phyloP scores from a whole-genome alignment of 257 asterid genomes.

The Verbascum thapsus region DNA sequence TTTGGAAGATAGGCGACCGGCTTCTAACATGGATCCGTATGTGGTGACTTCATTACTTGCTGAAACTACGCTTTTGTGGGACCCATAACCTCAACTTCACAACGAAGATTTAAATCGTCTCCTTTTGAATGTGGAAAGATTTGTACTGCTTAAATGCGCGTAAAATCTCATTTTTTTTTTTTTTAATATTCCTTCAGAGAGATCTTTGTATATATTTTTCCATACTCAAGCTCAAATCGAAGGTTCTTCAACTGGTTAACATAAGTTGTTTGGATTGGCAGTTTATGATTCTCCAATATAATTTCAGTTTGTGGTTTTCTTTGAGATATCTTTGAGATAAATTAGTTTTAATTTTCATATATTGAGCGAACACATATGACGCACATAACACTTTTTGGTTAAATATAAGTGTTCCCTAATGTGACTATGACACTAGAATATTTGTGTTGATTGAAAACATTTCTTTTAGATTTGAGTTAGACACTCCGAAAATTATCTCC shows the following conservation, averaged over 20 bases:
- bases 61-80: constrained; percentile 89
- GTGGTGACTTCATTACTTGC: constrained; percentile 85
- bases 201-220: constrained; percentile 36
- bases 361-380: no score
- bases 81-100: constrained; percentile 87
- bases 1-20: constrained; percentile 98
- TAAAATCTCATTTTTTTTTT: constrained; percentile 32
- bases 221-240: constrained; percentile 30
- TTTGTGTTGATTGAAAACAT: no score
- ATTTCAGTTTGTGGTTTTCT: no score
- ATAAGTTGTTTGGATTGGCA: constrained; percentile 28
- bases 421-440: no score
- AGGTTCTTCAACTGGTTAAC: constrained; percentile 39
- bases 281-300: constrained; percentile 29
- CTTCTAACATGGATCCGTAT: constrained; percentile 99
- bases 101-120: constrained; percentile 61
- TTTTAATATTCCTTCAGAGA: constrained; percentile 31
- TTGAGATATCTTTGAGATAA: no score
- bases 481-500: no score
- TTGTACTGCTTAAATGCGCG: constrained; percentile 14
- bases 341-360: no score
- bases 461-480: no score
- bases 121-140: constrained; percentile 16
- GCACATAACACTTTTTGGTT: no score
- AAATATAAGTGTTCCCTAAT: no score